A percentile compares a stretch with the other conserved stretches of the same genome.
These are phyloP conservation scores for Fusarium sp. DNA, from an alignment of 2,329 filamentous ascomycete genomes.

Conservation along the genomic window DNA sequence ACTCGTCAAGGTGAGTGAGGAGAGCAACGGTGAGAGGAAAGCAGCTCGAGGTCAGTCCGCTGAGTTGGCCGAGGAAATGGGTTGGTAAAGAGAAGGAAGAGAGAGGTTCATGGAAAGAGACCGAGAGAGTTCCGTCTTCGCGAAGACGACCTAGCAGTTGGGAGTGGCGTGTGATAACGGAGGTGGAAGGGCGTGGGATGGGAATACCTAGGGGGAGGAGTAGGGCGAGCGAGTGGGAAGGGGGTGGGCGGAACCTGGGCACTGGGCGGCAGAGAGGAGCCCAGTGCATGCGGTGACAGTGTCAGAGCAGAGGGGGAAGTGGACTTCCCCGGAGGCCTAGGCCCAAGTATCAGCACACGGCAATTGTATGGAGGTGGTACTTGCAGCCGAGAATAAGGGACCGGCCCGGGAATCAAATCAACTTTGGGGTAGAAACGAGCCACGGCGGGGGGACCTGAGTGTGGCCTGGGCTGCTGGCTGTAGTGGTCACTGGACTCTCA, in stretches of 20 bases:
- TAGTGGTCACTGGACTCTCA: constrained; percentile 31
- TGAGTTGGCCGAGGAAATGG: constrained; percentile 7
- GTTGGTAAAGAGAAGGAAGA: constrained; percentile 27
- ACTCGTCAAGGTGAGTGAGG: constrained; percentile 20
- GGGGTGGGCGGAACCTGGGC: constrained; percentile 30
- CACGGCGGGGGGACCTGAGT: constrained; percentile 5
- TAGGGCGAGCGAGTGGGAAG: constrained; percentile 22
- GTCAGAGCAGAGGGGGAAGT: constrained; percentile 31
- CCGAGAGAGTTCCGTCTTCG: constrained; percentile 38
- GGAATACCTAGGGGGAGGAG: background rate
- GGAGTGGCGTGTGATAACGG: constrained; percentile 30
- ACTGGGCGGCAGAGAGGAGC: constrained; percentile 33
- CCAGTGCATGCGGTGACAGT: constrained; percentile 11
- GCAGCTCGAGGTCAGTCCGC: constrained; percentile 8
- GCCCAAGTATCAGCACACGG: constrained; percentile 13
- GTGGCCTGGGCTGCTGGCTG: constrained; percentile 13
- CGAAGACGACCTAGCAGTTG: constrained; percentile 33
- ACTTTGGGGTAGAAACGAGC: constrained; percentile 35
- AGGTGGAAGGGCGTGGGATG: constrained; percentile 28
- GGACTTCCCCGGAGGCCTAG: constrained; percentile 33
- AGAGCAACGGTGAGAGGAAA: constrained; percentile 21
- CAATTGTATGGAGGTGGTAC: constrained; percentile 24
- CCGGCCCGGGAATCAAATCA: constrained; percentile 33
- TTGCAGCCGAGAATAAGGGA: constrained; percentile 12
- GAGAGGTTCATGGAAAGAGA: constrained; percentile 39